phyloP scores from a whole-genome alignment of 192 early-diverging fungal species.

The Podila clonocystis region DNA sequence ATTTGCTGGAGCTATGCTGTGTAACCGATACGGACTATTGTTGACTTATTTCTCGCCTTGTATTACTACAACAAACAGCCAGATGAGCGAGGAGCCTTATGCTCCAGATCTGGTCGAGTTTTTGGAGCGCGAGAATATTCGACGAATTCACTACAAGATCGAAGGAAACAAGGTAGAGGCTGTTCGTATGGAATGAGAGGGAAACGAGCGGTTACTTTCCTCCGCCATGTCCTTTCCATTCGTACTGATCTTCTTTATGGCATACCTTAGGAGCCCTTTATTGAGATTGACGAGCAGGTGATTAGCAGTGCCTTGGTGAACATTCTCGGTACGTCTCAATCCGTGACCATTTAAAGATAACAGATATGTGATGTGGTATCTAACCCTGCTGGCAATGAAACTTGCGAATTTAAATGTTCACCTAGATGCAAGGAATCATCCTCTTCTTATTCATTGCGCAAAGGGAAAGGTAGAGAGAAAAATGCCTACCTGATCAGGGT shows the following conservation, averaged over 20 bases:
- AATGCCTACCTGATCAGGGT: no score
- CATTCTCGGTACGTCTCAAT: slow-evolving; percentile 44
- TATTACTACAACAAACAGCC: slow-evolving; percentile 28
- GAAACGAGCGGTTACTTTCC: neutral
- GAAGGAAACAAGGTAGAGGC: slow-evolving; percentile 85
- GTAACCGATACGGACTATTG: neutral
- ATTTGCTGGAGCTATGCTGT: no score
- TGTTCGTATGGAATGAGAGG: neutral
- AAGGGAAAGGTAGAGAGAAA: slow-evolving; percentile 79
- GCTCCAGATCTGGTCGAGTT: slow-evolving; percentile 81
- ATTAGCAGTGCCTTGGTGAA: slow-evolving; percentile 63
- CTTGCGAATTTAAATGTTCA: neutral
- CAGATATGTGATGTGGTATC: neutral
- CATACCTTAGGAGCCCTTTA: slow-evolving; percentile 61
- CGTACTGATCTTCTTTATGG: neutral
- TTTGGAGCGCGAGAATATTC: slow-evolving; percentile 75
- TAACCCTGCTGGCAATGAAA: no score
- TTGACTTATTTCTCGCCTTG: neutral
- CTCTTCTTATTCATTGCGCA: slow-evolving; percentile 91
- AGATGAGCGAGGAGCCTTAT: slow-evolving; percentile 70
- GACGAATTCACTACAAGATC: slow-evolving; percentile 82
- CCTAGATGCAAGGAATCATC: slow-evolving; percentile 59
- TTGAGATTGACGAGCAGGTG: slow-evolving; percentile 64
- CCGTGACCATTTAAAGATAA: no score
- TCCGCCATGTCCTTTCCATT: neutral